Conservation (phyloP, 2,329 filamentous ascomycete genomes). For the Cytospora mali region DNA sequence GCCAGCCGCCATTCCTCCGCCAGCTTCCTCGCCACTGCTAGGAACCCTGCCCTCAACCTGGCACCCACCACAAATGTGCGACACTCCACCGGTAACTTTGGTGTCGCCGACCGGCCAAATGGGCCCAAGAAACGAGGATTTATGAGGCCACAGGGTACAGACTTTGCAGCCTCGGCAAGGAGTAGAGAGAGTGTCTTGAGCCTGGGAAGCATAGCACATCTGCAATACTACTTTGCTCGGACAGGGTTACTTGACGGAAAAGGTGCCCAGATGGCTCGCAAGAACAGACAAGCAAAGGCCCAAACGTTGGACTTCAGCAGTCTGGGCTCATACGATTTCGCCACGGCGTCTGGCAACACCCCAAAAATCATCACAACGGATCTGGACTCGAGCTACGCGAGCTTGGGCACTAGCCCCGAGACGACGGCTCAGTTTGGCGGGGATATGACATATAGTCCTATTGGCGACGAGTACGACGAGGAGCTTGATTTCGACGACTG, state of each 20-base stretch:
- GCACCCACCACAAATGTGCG: slow-evolving; percentile 37
- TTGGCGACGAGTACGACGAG: slow-evolving; percentile 48
- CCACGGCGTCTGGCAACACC: slow-evolving; percentile 29
- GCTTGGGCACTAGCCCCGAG: slow-evolving; percentile 62
- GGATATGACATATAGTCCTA: slow-evolving; percentile 38
- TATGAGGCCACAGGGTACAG: slow-evolving; percentile 81
- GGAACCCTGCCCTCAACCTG: slow-evolving; percentile 46
- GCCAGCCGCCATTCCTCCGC: slow-evolving; percentile 67
- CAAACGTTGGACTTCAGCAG: slow-evolving; percentile 61
- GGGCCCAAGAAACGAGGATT: slow-evolving; percentile 71
- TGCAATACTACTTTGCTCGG: slow-evolving; percentile 97
- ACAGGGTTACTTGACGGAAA: slow-evolving; percentile 94
- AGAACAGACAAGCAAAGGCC: slow-evolving; percentile 58
- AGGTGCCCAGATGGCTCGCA: slow-evolving; percentile 79
- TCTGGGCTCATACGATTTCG: slow-evolving; percentile 49
- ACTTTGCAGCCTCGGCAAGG: slow-evolving; percentile 87
- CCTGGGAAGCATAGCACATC: slow-evolving; percentile 91
- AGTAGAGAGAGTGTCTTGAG: slow-evolving; percentile 95
- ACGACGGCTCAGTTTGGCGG: slow-evolving; percentile 40
- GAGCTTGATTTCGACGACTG: slow-evolving; percentile 61
- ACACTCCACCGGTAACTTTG: slow-evolving; percentile 49
- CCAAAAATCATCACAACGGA: slow-evolving; percentile 49
- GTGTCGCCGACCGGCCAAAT: slow-evolving; percentile 34
- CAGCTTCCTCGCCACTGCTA: slow-evolving; percentile 52
- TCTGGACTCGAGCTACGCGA: slow-evolving; percentile 62